A percentile compares a stretch with the other conserved stretches of the same genome.
Evolutionary conservation across 257 asterid species (phyloP).

Genomic region (Jasminum sambac): DNA sequence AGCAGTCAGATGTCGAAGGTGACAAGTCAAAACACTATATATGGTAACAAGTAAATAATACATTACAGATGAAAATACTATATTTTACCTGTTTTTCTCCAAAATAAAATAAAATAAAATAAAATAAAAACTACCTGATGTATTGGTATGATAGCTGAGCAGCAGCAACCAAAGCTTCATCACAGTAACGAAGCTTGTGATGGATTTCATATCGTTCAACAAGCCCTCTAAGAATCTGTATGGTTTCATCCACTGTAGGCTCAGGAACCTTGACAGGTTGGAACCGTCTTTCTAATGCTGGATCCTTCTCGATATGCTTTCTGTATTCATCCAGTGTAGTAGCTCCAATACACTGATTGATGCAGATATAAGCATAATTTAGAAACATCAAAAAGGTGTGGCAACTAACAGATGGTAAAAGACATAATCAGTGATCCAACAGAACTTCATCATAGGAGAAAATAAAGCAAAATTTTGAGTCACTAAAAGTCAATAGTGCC

Average conservation of each 20-base stretch:
- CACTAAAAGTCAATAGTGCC: constrained; percentile 1
- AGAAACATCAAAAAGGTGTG: not conserved
- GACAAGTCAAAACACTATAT: not conserved
- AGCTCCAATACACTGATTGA: constrained; percentile 86
- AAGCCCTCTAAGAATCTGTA: constrained; percentile 87
- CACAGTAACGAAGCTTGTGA: constrained; percentile 96
- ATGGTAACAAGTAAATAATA: not conserved
- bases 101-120: not conserved
- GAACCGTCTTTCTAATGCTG: constrained; percentile 91
- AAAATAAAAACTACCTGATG: constrained; percentile 55
- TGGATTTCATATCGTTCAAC: constrained; percentile 91
- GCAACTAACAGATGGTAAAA: not conserved
- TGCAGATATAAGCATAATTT: not conserved
- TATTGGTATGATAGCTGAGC: constrained; percentile 87
- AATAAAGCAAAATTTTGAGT: not conserved
- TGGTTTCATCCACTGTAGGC: constrained; percentile 91
- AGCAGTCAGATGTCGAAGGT: constrained; percentile 21
- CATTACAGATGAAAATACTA: not conserved
- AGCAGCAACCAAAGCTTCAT: constrained; percentile 81
- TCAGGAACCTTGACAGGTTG: constrained; percentile 98
- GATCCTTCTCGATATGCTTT: constrained; percentile 93
- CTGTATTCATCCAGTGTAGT: constrained; percentile 92
- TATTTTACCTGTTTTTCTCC: not conserved
- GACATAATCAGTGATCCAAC: not conserved
- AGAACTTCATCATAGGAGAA: not conserved